phyloP scores from a whole-genome alignment of 2,329 filamentous ascomycete genomes.

The Fonsecaea erecta region DNA sequence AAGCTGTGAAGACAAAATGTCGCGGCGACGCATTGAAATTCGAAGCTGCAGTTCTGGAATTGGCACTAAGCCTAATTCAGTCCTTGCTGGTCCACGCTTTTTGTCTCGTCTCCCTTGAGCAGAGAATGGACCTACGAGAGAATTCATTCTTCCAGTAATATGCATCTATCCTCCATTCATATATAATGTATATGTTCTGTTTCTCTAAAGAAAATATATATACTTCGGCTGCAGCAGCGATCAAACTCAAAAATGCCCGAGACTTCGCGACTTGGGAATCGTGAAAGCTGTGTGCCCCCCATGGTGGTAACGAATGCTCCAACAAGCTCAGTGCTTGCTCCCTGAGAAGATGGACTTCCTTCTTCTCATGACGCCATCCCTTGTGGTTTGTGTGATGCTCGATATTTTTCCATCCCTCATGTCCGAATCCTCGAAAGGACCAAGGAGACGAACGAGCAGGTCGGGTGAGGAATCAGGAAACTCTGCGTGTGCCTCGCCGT shows the following conservation, averaged over 20 bases:
- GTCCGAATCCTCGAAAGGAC: too few species aligned
- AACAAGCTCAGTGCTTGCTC: background rate
- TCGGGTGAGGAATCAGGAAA: too few species aligned
- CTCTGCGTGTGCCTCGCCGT: too few species aligned
- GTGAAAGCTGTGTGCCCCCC: too few species aligned
- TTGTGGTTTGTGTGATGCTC: too few species aligned
- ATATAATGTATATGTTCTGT: background rate
- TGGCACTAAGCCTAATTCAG: constrained; percentile 9
- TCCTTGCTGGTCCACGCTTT: too few species aligned
- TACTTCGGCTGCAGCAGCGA: background rate
- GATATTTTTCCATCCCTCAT: too few species aligned
- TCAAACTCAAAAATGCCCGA: background rate
- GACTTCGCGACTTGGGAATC: too few species aligned
- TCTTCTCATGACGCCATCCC: background rate
- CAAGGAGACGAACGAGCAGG: too few species aligned
- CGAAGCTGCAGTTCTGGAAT: background rate
- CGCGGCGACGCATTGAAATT: constrained; percentile 1
- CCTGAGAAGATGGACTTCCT: background rate
- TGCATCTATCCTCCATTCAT: background rate
- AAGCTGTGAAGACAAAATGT: constrained; percentile 4
- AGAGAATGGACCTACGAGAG: background rate
- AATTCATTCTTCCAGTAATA: background rate
- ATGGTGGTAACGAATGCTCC: background rate
- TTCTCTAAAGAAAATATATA: background rate
- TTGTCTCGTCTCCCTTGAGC: too few species aligned